Evolutionary conservation across 2,329 filamentous ascomycete genomes (phyloP).

Genomic region (Ilyonectria mors-panacis): DNA sequence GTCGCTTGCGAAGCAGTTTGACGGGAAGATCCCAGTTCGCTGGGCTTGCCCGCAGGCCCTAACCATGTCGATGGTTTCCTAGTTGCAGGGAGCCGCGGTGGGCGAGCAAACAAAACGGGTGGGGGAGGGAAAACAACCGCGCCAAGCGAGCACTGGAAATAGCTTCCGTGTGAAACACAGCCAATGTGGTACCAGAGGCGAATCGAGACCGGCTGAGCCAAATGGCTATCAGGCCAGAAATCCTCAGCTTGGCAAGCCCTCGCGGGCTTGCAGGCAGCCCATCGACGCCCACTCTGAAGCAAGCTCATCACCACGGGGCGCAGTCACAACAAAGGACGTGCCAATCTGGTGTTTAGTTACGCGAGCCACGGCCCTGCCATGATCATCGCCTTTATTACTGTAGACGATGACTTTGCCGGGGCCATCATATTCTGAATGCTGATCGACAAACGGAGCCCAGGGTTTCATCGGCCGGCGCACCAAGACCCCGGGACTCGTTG

Average conservation of each 20-base stretch:
- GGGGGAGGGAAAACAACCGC: slow-evolving; percentile 32
- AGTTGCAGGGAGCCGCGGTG: slow-evolving; percentile 22
- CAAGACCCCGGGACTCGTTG: slow-evolving; percentile 23
- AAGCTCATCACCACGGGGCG: slow-evolving; percentile 14
- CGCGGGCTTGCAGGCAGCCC: neutral
- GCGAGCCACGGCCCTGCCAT: slow-evolving; percentile 5
- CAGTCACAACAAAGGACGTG: slow-evolving; percentile 9
- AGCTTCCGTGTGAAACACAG: slow-evolving; percentile 31
- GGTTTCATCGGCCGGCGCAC: slow-evolving; percentile 14
- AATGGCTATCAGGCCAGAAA: slow-evolving; percentile 27
- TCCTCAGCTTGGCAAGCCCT: slow-evolving; percentile 15
- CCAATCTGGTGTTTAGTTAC: neutral
- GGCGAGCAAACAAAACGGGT: slow-evolving; percentile 30
- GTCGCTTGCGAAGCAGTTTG: slow-evolving; percentile 13
- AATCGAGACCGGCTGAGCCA: slow-evolving; percentile 32
- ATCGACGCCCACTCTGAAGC: slow-evolving; percentile 11
- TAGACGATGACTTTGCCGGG: slow-evolving; percentile 25
- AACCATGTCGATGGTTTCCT: slow-evolving; percentile 26
- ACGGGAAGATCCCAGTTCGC: slow-evolving; percentile 29
- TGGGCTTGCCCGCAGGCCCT: slow-evolving; percentile 9
- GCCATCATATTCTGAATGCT: slow-evolving; percentile 31
- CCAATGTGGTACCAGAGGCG: slow-evolving; percentile 30
- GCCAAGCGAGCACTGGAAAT: slow-evolving; percentile 37
- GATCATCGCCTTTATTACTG: slow-evolving; percentile 17
- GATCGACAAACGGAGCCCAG: slow-evolving; percentile 37